Evolutionary conservation across 495 filamentous ascomycete species (phyloP), one percentile per base, ranked within the genome.

Genomic region (Hyaloscypha variabilis): DNA sequence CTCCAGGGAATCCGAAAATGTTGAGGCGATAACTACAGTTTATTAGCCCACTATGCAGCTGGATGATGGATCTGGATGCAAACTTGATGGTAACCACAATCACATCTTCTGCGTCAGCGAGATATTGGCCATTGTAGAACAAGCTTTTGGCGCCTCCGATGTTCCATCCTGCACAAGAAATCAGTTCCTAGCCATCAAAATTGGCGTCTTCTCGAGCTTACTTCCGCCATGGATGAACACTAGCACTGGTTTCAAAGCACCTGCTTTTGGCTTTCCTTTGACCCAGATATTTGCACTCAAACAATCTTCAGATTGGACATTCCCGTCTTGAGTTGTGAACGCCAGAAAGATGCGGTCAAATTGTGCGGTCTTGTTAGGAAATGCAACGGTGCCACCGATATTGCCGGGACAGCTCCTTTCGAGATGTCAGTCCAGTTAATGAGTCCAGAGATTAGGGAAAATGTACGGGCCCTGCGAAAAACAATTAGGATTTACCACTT

Each of bases 221-320:
- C 29, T 64, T n/a, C 69, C 66, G 28, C 79, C 80, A 50, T 72
- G 64, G 30, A 78, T 72, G 69, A 71, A 83, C 36, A 82, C 53
- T 24, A 79, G 36, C 26, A 81, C 78, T 11, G 39, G 39, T 19
- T 46, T 46, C 19, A 17, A 46, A 4, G 10, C 11, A 17, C 39
- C 39, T 3, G 39, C 11, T 19, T 46, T 46, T 46, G 39, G 39
- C 39, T 0, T 46, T 46, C 24, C 62, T 57, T 64, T 64, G 1
- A 69, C 72, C 82, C 82, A 86, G 52, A 87, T 70, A 67, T 78
- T 79, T 11, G 86, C 68, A 8, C 74, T 78, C 10, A 87, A 72
- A 62, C 85, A 87, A 72, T 87, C 82, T 64, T 87, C 84, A 58
- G 68, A 74, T 51, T 73, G 69, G 14, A 61, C 25, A 6, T 62